Evolutionary conservation across 208 protist genomes (phyloP).

Genomic region (Crithidia expoeki): DNA sequence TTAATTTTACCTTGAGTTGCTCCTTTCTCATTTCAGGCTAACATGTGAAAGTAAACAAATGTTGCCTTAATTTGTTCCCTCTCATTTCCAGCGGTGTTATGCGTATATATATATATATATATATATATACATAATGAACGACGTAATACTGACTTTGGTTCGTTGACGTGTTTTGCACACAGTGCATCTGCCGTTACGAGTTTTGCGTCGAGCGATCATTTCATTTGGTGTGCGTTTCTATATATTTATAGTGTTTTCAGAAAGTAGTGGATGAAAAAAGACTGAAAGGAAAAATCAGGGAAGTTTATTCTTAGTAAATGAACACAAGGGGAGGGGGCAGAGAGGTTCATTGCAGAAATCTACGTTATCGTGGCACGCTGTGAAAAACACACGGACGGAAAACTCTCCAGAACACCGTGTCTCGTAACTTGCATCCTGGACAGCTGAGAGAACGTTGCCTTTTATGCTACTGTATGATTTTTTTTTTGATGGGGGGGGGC

Average conservation of each 20-base stretch:
- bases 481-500: no score
- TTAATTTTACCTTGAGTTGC: not conserved
- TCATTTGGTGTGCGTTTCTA: not conserved
- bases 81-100: not conserved
- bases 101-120: not conserved
- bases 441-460: no score
- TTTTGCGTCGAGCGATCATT: not conserved
- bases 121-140: not conserved
- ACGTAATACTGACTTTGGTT: not conserved
- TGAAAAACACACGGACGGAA: no score
- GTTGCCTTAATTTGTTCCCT: not conserved
- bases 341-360: no score
- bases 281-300: no score
- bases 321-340: no score
- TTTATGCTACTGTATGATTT: no score
- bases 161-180: not conserved
- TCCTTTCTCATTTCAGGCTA: not conserved
- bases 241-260: conserved; percentile 1
- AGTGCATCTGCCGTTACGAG: not conserved
- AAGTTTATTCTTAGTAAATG: no score
- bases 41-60: not conserved
- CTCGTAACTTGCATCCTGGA: no score
- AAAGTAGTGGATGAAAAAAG: no score
- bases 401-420: no score
- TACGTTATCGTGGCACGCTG: no score